These are phyloP conservation scores for Pseudocercospora pini-densiflorae DNA, from an alignment of 2,329 filamentous ascomycete species.

Conservation along the genomic window DNA sequence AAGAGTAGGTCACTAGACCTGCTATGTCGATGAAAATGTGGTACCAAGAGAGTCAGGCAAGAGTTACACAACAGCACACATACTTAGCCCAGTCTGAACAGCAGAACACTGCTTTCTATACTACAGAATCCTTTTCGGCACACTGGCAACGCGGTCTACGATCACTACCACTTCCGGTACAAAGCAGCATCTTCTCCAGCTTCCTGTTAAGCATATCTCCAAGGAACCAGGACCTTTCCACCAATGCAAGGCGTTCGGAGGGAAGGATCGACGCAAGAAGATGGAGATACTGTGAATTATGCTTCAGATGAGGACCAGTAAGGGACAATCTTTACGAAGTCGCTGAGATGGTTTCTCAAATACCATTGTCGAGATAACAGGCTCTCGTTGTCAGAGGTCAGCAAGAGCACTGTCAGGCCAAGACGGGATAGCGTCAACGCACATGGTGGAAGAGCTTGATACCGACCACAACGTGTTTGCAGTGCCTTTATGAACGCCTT, in stretches of 20 bases:
- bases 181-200: neutral
- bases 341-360: neutral
- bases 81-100: neutral
- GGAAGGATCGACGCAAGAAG: neutral
- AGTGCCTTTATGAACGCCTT: neutral
- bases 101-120: neutral
- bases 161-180: neutral
- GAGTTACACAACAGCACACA: neutral
- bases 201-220: constrained; percentile 1
- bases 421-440: constrained; percentile 8
- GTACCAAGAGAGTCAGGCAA: neutral
- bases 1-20: neutral
- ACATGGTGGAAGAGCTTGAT: constrained; percentile 9
- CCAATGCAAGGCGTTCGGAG: neutral
- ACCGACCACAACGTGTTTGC: constrained; percentile 1
- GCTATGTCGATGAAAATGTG: neutral
- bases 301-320: neutral
- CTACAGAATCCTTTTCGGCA: neutral
- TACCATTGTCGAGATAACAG: neutral
- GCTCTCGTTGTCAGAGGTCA: neutral
- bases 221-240: neutral
- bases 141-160: neutral
- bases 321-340: neutral
- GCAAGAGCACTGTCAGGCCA: neutral
- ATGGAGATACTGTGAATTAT: neutral